Conservation (phyloP, 192 early-diverging fungal species). For the Backusella luteola region DNA sequence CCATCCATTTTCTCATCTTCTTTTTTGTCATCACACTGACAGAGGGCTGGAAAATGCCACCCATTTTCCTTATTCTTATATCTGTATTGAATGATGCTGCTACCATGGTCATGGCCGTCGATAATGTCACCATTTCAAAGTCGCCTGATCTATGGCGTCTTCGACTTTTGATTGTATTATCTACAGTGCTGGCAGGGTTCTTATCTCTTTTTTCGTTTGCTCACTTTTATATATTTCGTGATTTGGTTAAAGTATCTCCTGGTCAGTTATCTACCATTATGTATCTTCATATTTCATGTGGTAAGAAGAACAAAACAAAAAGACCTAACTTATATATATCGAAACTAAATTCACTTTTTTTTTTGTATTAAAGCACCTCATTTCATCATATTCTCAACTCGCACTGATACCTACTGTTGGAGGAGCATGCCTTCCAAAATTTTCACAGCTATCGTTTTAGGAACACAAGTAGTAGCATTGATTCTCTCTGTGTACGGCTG, state of each 20-base stretch:
- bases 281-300: slow-evolving; percentile 73
- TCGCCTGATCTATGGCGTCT: slow-evolving; percentile 74
- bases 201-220: slow-evolving; percentile 65
- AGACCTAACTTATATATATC: neutral
- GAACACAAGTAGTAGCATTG: slow-evolving; percentile 71
- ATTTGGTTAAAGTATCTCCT: slow-evolving; percentile 19
- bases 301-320: slow-evolving; percentile 3
- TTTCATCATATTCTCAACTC: slow-evolving; percentile 76
- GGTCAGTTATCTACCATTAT: slow-evolving; percentile 63
- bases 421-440: slow-evolving; percentile 49
- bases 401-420: slow-evolving; percentile 64
- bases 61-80: slow-evolving; percentile 63
- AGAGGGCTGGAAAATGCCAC: slow-evolving; percentile 65
- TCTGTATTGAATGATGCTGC: slow-evolving; percentile 73
- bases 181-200: slow-evolving; percentile 56
- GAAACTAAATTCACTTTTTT: neutral
- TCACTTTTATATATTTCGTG: slow-evolving; percentile 61
- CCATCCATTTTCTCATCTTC: slow-evolving; percentile 76
- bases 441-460: slow-evolving; percentile 59
- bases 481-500: slow-evolving; percentile 50
- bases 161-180: slow-evolving; percentile 64
- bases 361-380: slow-evolving; percentile 49
- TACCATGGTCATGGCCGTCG: slow-evolving; percentile 72
- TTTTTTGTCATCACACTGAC: slow-evolving; percentile 72
- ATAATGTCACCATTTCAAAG: slow-evolving; percentile 65